These are phyloP conservation scores for Trichopus zeylanicus DNA, from an alignment of 116 monocot species.

Conservation along the genomic window DNA sequence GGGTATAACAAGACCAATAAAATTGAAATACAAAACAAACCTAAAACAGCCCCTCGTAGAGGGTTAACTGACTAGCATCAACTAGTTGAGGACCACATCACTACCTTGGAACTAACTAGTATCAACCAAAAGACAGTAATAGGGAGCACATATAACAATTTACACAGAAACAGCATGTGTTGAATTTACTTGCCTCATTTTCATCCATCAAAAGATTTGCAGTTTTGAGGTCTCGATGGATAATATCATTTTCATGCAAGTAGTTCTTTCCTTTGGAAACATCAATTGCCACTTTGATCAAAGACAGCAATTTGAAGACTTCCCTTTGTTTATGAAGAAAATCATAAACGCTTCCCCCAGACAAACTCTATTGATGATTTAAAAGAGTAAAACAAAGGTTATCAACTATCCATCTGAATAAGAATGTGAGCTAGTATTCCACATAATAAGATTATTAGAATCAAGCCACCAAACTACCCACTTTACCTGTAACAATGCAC, in stretches of 20 bases:
- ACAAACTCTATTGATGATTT: conserved; percentile 62
- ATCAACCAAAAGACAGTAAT: too few relatives aligned
- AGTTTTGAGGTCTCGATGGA: conserved; percentile 88
- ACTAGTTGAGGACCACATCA: too few relatives aligned
- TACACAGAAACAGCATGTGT: background rate
- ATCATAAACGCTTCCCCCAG: conserved; percentile 86
- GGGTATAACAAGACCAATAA: too few relatives aligned
- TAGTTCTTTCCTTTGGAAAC: conserved; percentile 93
- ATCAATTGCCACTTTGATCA: conserved; percentile 76
- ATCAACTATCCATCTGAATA: background rate
- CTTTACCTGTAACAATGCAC: conserved; percentile 76
- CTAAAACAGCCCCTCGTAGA: too few relatives aligned
- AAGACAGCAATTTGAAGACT: conserved; percentile 58
- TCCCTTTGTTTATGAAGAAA: conserved; percentile 82
- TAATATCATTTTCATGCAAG: conserved; percentile 90
- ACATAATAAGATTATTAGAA: background rate
- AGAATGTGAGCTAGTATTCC: background rate
- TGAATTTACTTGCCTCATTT: conserved; percentile 63
- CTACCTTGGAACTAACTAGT: too few relatives aligned
- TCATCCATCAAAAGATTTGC: conserved; percentile 98
- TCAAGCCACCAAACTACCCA: background rate
- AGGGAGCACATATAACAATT: background rate
- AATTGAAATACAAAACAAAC: too few relatives aligned
- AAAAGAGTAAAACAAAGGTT: background rate
- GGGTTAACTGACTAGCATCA: too few relatives aligned